phyloP scores from a whole-genome alignment of 2,329 filamentous ascomycete genomes.

The Phialemoniopsis sp. region DNA sequence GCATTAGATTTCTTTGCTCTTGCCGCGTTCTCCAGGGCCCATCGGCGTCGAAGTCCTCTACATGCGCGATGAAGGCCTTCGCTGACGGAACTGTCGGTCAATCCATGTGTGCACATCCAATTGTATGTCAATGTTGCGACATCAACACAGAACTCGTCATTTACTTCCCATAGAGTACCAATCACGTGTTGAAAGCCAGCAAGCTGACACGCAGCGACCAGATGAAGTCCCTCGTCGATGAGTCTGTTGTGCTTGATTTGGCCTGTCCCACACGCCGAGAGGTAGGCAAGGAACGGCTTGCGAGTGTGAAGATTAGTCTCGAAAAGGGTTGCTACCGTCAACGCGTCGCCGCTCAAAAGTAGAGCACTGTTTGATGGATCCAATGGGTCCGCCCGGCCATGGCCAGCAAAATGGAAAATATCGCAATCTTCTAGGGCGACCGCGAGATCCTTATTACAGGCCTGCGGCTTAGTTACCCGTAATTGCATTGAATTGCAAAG shows the following conservation, averaged over 20 bases:
- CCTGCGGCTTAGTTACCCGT: not conserved
- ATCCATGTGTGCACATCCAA: constrained; percentile 2
- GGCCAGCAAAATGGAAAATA: constrained; percentile 38
- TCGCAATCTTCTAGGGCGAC: constrained; percentile 14
- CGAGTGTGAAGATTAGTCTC: constrained; percentile 4
- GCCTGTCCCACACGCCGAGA: constrained; percentile 30
- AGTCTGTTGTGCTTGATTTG: constrained; percentile 12
- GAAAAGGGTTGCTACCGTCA: constrained; percentile 13
- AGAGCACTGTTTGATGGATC: constrained; percentile 25
- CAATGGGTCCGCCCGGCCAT: constrained; percentile 18
- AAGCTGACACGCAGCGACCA: constrained; percentile 29
- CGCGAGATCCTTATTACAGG: constrained; percentile 15
- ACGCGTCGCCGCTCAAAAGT: constrained; percentile 17
- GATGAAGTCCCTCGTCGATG: constrained; percentile 30
- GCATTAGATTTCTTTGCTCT: too few species aligned
- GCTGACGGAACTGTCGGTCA: constrained; percentile 4
- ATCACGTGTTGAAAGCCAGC: constrained; percentile 34
- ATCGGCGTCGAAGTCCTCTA: not conserved
- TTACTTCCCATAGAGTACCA: constrained; percentile 32
- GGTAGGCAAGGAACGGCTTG: constrained; percentile 27
- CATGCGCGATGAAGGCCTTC: constrained; percentile 6
- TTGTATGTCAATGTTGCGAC: constrained; percentile 15
- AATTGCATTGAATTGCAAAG: not conserved
- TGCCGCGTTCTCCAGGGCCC: too few species aligned
- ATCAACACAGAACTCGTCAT: constrained; percentile 23